Evolutionary conservation across 2,329 filamentous ascomycete genomes (phyloP), one percentile per base, ranked within the genome.

Genomic region (Colletotrichum sublineola): DNA sequence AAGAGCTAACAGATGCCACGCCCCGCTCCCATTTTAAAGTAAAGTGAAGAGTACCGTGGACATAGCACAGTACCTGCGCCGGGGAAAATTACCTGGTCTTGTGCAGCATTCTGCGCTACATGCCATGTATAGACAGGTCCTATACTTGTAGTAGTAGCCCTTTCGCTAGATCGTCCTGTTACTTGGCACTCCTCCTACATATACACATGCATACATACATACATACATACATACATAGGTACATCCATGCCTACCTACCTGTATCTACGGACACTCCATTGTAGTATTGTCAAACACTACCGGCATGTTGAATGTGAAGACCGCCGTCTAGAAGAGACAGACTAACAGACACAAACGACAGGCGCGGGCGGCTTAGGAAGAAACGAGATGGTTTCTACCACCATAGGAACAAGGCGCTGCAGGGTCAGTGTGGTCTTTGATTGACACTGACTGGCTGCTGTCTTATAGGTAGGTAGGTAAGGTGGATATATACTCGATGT

Each of bases 391-490:
- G 44, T 29, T 46, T 46, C 61, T 48, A 42, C 48, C 60, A 24
- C 61, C 20, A 44, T 44, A 31, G 33, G 46, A 42, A n/a, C 24
- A 24, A 40, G 38, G 18, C 31, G 38, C 20, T 9, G 38, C 36
- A 62, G 14, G 64, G 64, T 71, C 57, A 68, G 58, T 68, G 57
- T 71, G 24, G 50, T 52, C 44, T 60, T 58, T 68, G 57, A 55
- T 58, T 68, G 57, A 55, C 57, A 65, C 67, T 64, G 52, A 69
- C 52, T 48, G 63, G 38, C 40, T 38, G 68, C 63, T 56, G 40
- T 55, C 42, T 58, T 38, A 24, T 8, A 31, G 3, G 20, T 42
- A 24, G 24, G 24, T 24, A 24, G 24, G 24, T 24, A 24, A 24
- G 24, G 24, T 36, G 8, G 33, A 20, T 38, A n/a, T 7, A 18